Evolutionary conservation across 345 rosid genomes (phyloP).

Genomic region (Psidium friedrichsthalianum): DNA sequence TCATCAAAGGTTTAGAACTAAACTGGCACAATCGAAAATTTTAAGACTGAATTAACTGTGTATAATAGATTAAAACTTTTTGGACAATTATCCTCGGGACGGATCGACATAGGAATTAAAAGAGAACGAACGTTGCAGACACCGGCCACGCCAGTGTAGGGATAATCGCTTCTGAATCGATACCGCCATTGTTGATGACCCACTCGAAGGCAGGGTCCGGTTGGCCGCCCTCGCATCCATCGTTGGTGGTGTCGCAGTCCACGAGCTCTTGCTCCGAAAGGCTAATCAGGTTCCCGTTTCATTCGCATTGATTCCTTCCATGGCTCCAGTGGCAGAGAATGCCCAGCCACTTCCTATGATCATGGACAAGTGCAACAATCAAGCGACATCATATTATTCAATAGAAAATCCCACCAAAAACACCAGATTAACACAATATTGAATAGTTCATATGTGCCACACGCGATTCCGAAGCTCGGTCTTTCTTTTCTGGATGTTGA

Average conservation of each 20-base stretch:
- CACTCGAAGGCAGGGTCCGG: constrained; percentile 73
- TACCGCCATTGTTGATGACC: constrained; percentile 55
- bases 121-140: constrained; percentile 22
- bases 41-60: no score
- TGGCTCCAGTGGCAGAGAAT: constrained; percentile 61
- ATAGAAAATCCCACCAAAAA: neutral
- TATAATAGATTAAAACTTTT: no score
- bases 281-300: constrained; percentile 39
- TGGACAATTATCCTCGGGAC: no score
- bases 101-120: neutral
- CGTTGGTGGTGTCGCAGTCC: constrained; percentile 43
- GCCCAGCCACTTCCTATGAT: constrained; percentile 63
- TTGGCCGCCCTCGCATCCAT: constrained; percentile 63
- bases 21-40: no score
- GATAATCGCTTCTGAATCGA: constrained; percentile 43
- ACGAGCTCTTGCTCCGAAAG: constrained; percentile 72
- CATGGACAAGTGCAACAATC: no score
- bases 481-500: no score
- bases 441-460: no score
- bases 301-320: constrained; percentile 55
- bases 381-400: neutral
- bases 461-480: no score
- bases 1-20: no score
- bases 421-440: neutral
- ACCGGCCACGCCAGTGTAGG: constrained; percentile 37